Base-by-base conservation (phyloP, 805 yeast species). In the Starmera caribaea region DNA sequence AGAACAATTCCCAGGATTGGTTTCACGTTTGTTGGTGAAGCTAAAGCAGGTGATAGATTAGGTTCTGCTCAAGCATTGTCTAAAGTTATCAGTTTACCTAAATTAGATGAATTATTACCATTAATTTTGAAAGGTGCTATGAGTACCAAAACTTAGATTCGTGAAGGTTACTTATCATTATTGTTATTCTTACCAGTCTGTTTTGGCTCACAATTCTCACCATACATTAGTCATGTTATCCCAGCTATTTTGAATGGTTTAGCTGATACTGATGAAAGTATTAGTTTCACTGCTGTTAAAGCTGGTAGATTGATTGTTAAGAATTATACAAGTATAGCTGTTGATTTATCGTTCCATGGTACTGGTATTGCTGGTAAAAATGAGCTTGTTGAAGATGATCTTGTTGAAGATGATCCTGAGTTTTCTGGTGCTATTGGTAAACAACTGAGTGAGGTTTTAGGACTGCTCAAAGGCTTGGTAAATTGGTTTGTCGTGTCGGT, bases 401-500 rank as follows among this genome's bases (percentile, higher is more conserved):
- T 62, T 27, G 73, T 66, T 35, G 55, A 57, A 37, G 62, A 63
- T 30, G 66, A 66, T 41, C 81, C 76, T 50, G 76, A 78, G 73
- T 73, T 45, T 73, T n/a, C n/a, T n/a, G n/a, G n/a, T n/a, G n/a
- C n/a, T n/a, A n/a, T n/a, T n/a, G n/a, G n/a, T n/a, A n/a, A 72
- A 51, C 71, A 76, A 38, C 77, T 89, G 58, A 63, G 83, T 39
- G 90, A 82, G 32, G 78, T 80, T 6, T 76, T 92, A 53, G 98
- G 98, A 41, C 95, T 41, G 97, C 97, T 28, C 82, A 83, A 41
- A 84, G 97, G 0, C 71, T 92, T 45, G 97, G 97, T 51, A 98
- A 92, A 54, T 70, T 89, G 67, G 96, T 88, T 35, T 85, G 90
- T 54, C 75, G 98, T 54, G 96, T 88, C 41, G 97, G 97, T 44